Base-by-base conservation (phyloP, 2,329 filamentous ascomycete genomes). In the Sphaerulina populicola region DNA sequence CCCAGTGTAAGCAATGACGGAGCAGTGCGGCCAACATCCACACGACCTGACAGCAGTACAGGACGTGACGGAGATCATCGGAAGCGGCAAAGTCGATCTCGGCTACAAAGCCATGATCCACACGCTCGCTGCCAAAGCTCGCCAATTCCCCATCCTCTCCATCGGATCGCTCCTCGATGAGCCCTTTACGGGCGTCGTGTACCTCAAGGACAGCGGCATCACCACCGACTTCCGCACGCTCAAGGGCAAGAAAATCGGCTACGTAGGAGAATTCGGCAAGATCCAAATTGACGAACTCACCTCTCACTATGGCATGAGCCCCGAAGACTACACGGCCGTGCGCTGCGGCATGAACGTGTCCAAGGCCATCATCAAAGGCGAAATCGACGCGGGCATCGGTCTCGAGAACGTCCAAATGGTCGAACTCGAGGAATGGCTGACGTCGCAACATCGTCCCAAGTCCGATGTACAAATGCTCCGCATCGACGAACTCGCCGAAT, bases 91-190 rank as follows among this genome's bases (percentile, higher is more conserved):
- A 65, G 81, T 87, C 44, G 84, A 88, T 64, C 78, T 88, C 63
- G 85, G 85, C 40, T 88, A 86, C 77, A 89, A 88, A 69, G 85
- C 85, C 58, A 88, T 89, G 85, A 89, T 89, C 60, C 85, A 89
- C 64, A 88, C 85, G 7, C 77, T 89, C 53, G 85, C 84, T 80
- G 85, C 85, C 65, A 87, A 88, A 69, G 85, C 85, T 36, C 83
- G 85, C 55, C 73, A 77, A 71, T 89, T 86, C 66, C 85, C 85
- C 0, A 80, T 89, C 45, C 72, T 77, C 15, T 87, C 85, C 7
- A 79, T 89, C 44, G 85, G 84, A 36, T 86, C 82, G 29, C 78
- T 89, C 2, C 80, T 89, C 46, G 85, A 89, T 57, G 85, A 89
- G 66, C 85, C 85, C 29, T 89, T 89, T 70, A 88, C 85, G 0